These are phyloP conservation scores for Penicillium sp. DNA, from an alignment of 2,329 filamentous ascomycete species.

Conservation along the genomic window DNA sequence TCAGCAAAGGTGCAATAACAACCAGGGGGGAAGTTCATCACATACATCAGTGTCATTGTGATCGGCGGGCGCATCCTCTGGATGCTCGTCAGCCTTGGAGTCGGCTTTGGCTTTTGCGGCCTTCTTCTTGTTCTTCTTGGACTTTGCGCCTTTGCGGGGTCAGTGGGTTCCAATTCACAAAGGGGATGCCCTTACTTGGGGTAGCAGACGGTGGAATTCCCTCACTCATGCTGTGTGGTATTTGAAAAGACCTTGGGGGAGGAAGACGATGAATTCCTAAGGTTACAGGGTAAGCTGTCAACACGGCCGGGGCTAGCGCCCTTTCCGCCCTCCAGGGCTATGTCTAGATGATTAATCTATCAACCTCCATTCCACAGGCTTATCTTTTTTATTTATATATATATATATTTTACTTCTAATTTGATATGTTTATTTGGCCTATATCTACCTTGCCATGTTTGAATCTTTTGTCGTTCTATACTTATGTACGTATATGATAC, in stretches of 20 bases:
- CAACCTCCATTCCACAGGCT: not conserved
- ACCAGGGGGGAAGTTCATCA: not conserved
- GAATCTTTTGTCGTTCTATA: not conserved
- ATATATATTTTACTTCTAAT: not conserved
- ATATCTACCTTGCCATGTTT: not conserved
- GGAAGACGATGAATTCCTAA: conserved; percentile 10
- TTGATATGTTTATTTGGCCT: not conserved
- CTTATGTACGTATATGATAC: not conserved
- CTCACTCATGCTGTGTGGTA: conserved; percentile 24
- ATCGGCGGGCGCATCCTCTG: conserved; percentile 20
- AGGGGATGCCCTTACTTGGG: conserved; percentile 24
- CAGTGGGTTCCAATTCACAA: conserved; percentile 11
- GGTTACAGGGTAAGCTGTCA: conserved; percentile 33
- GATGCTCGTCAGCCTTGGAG: conserved; percentile 24
- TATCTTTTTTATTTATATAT: not conserved
- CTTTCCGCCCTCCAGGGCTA: conserved; percentile 2
- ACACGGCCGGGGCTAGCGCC: conserved; percentile 35
- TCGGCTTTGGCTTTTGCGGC: conserved; percentile 46
- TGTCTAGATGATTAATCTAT: conserved; percentile 14
- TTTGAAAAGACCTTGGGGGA: not conserved
- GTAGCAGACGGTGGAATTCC: conserved; percentile 20
- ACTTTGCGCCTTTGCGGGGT: conserved; percentile 45
- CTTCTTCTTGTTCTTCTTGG: conserved; percentile 61
- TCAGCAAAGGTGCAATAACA: conserved; percentile 20
- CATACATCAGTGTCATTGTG: conserved; percentile 28